Evolutionary conservation across 2,329 filamentous ascomycete species (phyloP), one percentile per base, ranked within the genome.

Genomic region (Teratosphaeria destructans): DNA sequence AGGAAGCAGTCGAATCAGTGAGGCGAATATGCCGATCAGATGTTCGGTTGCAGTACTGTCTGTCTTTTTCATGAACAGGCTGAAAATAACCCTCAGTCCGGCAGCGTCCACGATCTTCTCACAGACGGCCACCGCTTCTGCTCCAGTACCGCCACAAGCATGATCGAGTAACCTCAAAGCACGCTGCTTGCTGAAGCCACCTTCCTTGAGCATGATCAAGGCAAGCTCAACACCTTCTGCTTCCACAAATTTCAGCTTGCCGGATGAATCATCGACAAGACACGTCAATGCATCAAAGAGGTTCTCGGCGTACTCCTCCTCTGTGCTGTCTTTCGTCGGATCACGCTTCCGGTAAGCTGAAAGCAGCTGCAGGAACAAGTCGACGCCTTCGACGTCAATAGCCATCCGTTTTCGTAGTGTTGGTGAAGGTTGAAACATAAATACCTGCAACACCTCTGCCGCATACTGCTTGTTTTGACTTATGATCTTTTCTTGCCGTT

Each of bases 241-340:
- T 66, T 94, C 89, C 37, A 96, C 71, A 63, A 97, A 94, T 61
- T 89, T 90, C 10, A 76, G 70, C 73, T 96, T 96, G 5, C 92
- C 92, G 4, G 81, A 75, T 0, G 80, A 72, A 60, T 90, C 87
- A 66, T 95, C 89, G 0, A 87, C 88, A 1, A 95, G 76, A 66
- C 89, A 95, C 0, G 89, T 89, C 19, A 97, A 72, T 1, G 86
- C 84, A 69, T 96, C 92, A 72, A 99, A 99, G 0, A 96, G 71
- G 65, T 99, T 96, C 74, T 95, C 90, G 71, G 95, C 89, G 71
- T 89, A 96, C 75, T 99, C 94, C 71, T 96, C 92, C 73, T 97
- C 94, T 56, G 94, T 87, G 35, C 87, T 85, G 60, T 91, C 90
- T 69, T 89, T 93, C 55, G 85, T 82, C 0, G 94, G 94, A 70